Base-by-base conservation (phyloP, 1,284 basidiomycete genomes). In the Sanghuangporus sanghuang region DNA sequence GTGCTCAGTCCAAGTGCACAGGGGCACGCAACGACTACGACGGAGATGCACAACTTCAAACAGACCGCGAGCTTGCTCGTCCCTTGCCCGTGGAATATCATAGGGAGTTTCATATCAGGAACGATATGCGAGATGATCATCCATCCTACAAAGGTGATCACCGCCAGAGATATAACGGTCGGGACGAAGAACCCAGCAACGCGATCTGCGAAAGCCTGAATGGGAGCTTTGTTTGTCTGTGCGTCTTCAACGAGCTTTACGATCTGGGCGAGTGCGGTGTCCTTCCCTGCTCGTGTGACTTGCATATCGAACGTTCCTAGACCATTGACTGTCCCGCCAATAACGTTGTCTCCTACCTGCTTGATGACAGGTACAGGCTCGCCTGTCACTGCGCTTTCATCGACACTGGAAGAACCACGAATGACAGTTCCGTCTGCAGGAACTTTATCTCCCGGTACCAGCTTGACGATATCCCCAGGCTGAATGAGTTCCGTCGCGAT, bases 21-120 rank as follows among this genome's bases (percentile, higher is more conserved):
- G 0, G 97, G 97, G 74, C 97, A 99, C 3, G 97, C 97, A 62
- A 99, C 96, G 52, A 99, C 97, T 63, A 99, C 86, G 67, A 99
- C 96, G 57, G 93, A 96, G 72, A 99, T 99, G 74, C 96, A 98
- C 68, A 99, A 88, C 79, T 98, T 96, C 65, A 99, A 81, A 73
- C 96, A 98, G 11, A 97, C 90, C 39, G 94, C 93, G 65, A 98
- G 80, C 72, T 91, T 95, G 73, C 85, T 92, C 36, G 89, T 85
- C 6, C 95, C 95, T 46, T 93, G 87, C 40, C 80, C 80, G 68
- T 85, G 85, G 81, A 99, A 99, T 78, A 96, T 87, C 55, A 78
- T 77, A 0, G 97, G 97, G 9, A 98, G 82, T 42, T 76, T 75
- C 6, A 83, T 80, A 21, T 84, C 81, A 62, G 74, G 77, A 23